Percentiles rank a stretch among this genome's conserved stretches.
Evolutionary conservation across 805 yeast genomes (phyloP).

Genomic region (Kluyveromyces aestuarii): DNA sequence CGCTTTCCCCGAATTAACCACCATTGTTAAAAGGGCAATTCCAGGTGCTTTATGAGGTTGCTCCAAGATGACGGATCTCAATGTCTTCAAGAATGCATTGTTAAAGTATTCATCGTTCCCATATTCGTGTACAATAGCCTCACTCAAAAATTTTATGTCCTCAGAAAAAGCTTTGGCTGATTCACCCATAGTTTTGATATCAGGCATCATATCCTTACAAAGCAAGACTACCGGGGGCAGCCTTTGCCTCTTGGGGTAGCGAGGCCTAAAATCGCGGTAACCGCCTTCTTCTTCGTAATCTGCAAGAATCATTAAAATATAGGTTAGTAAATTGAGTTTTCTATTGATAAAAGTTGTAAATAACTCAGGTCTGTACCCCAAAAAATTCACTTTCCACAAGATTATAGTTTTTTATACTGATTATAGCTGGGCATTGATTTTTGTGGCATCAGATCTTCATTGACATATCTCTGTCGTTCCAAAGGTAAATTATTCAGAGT

Average conservation of each 20-base stretch:
- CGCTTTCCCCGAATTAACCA: conserved; percentile 54
- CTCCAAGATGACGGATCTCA: conserved; percentile 65
- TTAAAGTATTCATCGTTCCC: conserved; percentile 54
- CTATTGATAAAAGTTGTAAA: not conserved
- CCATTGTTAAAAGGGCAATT: conserved; percentile 57
- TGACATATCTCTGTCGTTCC: not conserved
- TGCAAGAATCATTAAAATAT: conserved; percentile 12
- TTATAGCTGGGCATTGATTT: not conserved
- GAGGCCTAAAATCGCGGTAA: conserved; percentile 25
- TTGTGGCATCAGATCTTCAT: not conserved
- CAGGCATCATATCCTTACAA: conserved; percentile 40
- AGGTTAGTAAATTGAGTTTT: not conserved
- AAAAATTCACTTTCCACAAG: not conserved
- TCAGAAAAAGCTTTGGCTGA: conserved; percentile 42
- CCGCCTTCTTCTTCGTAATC: conserved; percentile 26
- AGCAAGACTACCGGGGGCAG: conserved; percentile 39
- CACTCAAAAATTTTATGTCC: conserved; percentile 56
- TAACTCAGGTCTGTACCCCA: not conserved
- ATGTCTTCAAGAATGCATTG: conserved; percentile 47
- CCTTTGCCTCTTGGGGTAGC: conserved; percentile 26
- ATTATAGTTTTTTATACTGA: not conserved
- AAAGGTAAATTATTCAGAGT: not conserved
- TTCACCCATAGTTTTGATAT: conserved; percentile 55
- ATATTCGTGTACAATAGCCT: conserved; percentile 56
- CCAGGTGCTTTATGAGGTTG: conserved; percentile 85